phyloP scores from a whole-genome alignment of 2,329 filamentous ascomycete genomes.

The Neofusicoccum sp. region DNA sequence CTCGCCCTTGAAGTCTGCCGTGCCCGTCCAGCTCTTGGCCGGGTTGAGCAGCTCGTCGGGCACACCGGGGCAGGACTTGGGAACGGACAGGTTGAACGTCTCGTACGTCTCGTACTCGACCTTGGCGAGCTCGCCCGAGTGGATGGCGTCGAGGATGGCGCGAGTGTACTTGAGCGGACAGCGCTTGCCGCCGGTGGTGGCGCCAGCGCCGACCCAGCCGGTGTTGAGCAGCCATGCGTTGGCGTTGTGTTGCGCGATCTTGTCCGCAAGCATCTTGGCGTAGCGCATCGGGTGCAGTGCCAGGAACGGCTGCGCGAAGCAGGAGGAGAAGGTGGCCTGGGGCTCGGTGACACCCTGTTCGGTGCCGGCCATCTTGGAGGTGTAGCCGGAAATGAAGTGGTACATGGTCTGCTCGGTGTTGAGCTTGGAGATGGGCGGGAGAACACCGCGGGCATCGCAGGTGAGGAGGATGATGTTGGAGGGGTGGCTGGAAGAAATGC shows the following conservation, averaged over 20 bases:
- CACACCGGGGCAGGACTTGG: conserved; percentile 84
- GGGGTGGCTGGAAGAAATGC: conserved; percentile 81
- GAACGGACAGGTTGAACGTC: conserved; percentile 95
- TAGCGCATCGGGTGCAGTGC: conserved; percentile 99
- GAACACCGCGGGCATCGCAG: conserved; percentile 94
- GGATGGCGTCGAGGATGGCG: conserved; percentile 96
- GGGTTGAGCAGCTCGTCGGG: conserved; percentile 93
- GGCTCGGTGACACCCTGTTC: conserved; percentile 97
- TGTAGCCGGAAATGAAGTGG: conserved; percentile 99
- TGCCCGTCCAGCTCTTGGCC: conserved; percentile 83
- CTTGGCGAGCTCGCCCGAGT: conserved; percentile 92
- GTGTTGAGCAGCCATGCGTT: conserved; percentile 99
- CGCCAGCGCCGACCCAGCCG: conserved; percentile 91
- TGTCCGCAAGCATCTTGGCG: conserved; percentile 96
- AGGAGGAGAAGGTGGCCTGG: conserved; percentile 97
- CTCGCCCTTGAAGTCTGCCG: conserved; percentile 78
- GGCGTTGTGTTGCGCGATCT: conserved; percentile 92
- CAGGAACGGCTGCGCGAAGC: conserved; percentile 98
- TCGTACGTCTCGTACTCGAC: conserved; percentile 93
- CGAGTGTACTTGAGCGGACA: conserved; percentile 99
- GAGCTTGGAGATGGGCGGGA: conserved; percentile 97
- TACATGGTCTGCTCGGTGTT: conserved; percentile 97
- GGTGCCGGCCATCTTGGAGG: conserved; percentile 99
- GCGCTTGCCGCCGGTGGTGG: conserved; percentile 87
- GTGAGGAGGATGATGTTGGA: conserved; percentile 98